Evolutionary conservation across 768 basidiomycete genomes (phyloP).

Genomic region (Suillus subalutaceus): DNA sequence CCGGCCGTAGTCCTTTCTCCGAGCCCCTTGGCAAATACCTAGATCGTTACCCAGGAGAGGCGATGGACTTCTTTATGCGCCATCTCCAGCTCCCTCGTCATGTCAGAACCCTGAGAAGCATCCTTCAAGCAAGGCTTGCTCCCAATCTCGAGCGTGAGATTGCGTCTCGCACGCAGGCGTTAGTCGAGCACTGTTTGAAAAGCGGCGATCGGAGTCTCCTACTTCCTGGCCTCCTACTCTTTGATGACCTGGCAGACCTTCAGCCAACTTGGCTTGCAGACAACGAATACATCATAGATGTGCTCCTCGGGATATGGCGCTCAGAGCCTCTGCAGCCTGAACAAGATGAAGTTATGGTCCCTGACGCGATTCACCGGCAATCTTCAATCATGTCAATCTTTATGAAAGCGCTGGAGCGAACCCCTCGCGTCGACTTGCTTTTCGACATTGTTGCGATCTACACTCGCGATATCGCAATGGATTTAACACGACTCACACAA

Average conservation of each 20-base stretch:
- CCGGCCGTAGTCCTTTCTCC: conserved; percentile 88
- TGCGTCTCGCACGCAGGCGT: conserved; percentile 54
- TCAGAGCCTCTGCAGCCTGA: conserved; percentile 49
- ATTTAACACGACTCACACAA: conserved; percentile 73
- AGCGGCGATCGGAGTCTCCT: conserved; percentile 53
- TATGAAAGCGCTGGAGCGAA: conserved; percentile 65
- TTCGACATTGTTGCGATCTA: conserved; percentile 87
- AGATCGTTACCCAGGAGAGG: conserved; percentile 86
- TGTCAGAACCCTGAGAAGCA: conserved; percentile 81
- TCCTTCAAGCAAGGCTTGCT: conserved; percentile 78
- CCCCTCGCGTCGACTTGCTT: conserved; percentile 83
- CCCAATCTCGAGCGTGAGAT: conserved; percentile 74
- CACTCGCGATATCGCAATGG: conserved; percentile 78
- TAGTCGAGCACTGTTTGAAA: conserved; percentile 55
- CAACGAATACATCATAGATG: conserved; percentile 67
- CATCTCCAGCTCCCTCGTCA: conserved; percentile 79
- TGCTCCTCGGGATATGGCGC: conserved; percentile 75
- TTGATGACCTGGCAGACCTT: conserved; percentile 72
- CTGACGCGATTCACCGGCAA: conserved; percentile 61
- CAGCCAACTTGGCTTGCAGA: conserved; percentile 74
- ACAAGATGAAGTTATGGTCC: conserved; percentile 43
- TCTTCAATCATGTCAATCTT: conserved; percentile 77
- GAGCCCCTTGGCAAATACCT: conserved; percentile 90
- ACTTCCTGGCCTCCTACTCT: conserved; percentile 73
- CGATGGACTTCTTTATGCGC: conserved; percentile 81